These are phyloP conservation scores for Apiospora aurea DNA, from an alignment of 2,329 filamentous ascomycete genomes.

Conservation along the genomic window DNA sequence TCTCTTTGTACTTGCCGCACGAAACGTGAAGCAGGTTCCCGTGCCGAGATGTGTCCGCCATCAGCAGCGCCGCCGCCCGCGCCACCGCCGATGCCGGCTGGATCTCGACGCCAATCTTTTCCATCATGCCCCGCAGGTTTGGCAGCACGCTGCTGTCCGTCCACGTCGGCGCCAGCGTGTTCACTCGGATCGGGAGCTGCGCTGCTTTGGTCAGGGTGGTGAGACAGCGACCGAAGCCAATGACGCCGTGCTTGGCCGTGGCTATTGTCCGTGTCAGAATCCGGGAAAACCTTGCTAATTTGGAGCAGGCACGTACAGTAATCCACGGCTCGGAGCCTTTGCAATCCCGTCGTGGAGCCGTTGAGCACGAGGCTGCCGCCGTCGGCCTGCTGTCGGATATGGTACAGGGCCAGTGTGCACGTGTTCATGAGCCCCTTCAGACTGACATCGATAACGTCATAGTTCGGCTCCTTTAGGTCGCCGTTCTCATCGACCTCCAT, in stretches of 20 bases:
- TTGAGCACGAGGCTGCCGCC: conserved; percentile 63
- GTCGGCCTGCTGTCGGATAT: conserved; percentile 54
- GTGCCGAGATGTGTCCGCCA: conserved; percentile 54
- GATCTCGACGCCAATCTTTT: conserved; percentile 46
- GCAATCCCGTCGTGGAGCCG: conserved; percentile 57
- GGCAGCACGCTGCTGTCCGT: conserved; percentile 58
- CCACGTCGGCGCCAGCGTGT: conserved; percentile 63
- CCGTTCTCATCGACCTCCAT: conserved; percentile 57
- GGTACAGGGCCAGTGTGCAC: conserved; percentile 53
- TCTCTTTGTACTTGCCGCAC: conserved; percentile 57
- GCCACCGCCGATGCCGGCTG: conserved; percentile 58
- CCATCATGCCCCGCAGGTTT: conserved; percentile 43
- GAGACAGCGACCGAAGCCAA: conserved; percentile 60
- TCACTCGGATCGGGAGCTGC: conserved; percentile 58
- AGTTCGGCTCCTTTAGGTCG: conserved; percentile 53
- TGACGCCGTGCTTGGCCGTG: conserved; percentile 60
- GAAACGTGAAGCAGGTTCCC: conserved; percentile 61
- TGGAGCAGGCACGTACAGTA: conserved; percentile 47
- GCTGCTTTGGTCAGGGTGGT: conserved; percentile 45
- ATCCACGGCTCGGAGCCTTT: conserved; percentile 57
- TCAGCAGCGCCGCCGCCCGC: conserved; percentile 54
- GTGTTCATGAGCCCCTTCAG: conserved; percentile 59
- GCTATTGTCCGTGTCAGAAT: conserved; percentile 40
- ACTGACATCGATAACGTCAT: conserved; percentile 56
- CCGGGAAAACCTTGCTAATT: neutral